These are phyloP conservation scores for Luffa acutangula DNA, from an alignment of 306 rosid species.

Conservation along the genomic window DNA sequence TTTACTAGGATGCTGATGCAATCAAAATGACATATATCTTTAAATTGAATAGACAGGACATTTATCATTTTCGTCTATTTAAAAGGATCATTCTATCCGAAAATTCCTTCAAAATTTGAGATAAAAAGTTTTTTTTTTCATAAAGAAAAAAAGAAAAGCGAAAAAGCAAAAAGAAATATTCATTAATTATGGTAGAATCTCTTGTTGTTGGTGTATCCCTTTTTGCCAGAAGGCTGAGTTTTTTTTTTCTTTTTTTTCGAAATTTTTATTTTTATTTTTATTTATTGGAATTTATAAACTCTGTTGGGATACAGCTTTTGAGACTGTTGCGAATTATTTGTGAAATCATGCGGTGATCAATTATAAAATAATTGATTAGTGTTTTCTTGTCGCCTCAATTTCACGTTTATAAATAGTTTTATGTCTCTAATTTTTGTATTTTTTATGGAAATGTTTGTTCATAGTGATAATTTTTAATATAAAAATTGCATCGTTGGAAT, in stretches of 20 bases:
- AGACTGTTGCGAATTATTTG: not conserved
- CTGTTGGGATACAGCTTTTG: constrained; percentile 1
- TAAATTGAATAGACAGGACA: no score
- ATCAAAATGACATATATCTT: no score
- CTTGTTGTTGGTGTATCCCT: not conserved
- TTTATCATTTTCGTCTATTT: no score
- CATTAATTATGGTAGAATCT: not conserved
- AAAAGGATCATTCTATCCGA: no score
- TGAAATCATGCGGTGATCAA: not conserved
- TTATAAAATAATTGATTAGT: not conserved
- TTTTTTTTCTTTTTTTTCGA: not conserved
- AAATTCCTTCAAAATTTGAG: no score
- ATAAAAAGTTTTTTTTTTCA: not conserved
- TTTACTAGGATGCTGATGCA: no score
- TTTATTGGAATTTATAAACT: not conserved
- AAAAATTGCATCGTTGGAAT: not conserved
- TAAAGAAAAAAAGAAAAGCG: not conserved
- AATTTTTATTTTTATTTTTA: no score
- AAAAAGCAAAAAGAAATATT: not conserved
- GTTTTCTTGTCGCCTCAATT: not conserved
- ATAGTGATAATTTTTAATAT: not conserved
- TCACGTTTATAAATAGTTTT: constrained; percentile 1
- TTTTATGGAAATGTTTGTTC: not conserved
- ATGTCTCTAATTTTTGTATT: not conserved
- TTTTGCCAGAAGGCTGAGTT: not conserved